These are phyloP conservation scores for Groenewaldozyma salmanticensis DNA, from an alignment of 805 yeast genomes.

Conservation along the genomic window DNA sequence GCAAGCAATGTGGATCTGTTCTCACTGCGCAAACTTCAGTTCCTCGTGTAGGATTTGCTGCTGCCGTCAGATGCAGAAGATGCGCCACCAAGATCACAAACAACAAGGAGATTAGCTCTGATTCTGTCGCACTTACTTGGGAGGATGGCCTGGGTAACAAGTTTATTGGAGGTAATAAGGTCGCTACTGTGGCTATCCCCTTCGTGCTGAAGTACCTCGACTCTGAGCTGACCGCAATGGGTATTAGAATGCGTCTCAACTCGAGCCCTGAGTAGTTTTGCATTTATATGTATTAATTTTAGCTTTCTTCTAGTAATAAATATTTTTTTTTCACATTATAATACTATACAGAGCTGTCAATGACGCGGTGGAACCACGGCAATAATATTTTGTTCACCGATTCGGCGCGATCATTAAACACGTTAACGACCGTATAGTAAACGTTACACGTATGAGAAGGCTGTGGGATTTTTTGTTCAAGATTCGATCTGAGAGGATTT, in stretches of 20 bases:
- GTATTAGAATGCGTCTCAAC: constrained; percentile 83
- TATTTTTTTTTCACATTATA: too few relatives aligned
- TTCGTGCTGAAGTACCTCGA: constrained; percentile 92
- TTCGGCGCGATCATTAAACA: too few relatives aligned
- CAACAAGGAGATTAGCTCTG: constrained; percentile 34
- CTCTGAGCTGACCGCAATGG: constrained; percentile 95
- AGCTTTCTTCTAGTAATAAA: too few relatives aligned
- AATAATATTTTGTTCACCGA: too few relatives aligned
- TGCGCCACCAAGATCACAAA: constrained; percentile 51
- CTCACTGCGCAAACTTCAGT: constrained; percentile 84
- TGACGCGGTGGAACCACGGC: too few relatives aligned
- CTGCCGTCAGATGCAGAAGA: constrained; percentile 79
- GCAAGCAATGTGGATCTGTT: constrained; percentile 89
- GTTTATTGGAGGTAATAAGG: constrained; percentile 84
- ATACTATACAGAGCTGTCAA: not conserved
- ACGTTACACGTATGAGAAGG: too few relatives aligned
- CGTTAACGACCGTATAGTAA: too few relatives aligned
- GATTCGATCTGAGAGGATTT: too few relatives aligned
- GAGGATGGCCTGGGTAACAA: constrained; percentile 94
- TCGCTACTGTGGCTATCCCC: constrained; percentile 95
- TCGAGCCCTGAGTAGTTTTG: constrained; percentile 44
- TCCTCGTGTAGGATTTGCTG: constrained; percentile 76
- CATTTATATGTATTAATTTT: too few relatives aligned
- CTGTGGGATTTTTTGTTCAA: too few relatives aligned
- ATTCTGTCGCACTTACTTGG: constrained; percentile 59